Conservation (phyloP, 2,329 filamentous ascomycete genomes). For the Aspergillus sp. region DNA sequence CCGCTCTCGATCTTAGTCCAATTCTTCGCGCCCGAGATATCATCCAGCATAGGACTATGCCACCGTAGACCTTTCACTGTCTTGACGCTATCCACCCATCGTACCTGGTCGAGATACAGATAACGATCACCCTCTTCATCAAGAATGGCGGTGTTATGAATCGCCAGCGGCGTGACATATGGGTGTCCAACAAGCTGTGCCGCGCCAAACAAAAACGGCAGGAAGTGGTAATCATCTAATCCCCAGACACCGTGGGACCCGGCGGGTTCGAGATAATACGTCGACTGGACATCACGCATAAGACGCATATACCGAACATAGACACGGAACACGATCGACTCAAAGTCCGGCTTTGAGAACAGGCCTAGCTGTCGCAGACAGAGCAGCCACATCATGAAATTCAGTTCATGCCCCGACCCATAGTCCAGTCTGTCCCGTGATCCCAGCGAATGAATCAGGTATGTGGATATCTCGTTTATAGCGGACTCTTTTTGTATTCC, state of each 20-base stretch:
- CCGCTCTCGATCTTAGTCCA: constrained; percentile 93
- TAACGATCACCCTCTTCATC: constrained; percentile 84
- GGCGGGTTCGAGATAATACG: constrained; percentile 95
- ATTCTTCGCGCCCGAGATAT: constrained; percentile 84
- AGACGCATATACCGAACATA: constrained; percentile 80
- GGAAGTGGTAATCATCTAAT: constrained; percentile 93
- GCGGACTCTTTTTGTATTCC: constrained; percentile 48
- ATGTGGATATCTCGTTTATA: constrained; percentile 71
- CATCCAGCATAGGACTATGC: constrained; percentile 98
- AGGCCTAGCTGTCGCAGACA: constrained; percentile 79
- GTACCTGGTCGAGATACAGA: constrained; percentile 88
- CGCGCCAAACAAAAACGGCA: constrained; percentile 92
- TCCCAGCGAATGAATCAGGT: constrained; percentile 81
- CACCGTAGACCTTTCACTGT: constrained; percentile 90
- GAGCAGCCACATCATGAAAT: constrained; percentile 96
- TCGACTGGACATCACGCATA: constrained; percentile 84
- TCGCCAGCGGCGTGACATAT: constrained; percentile 74
- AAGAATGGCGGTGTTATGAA: constrained; percentile 83
- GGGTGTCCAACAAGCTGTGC: constrained; percentile 83
- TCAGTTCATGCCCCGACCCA: constrained; percentile 94
- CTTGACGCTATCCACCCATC: constrained; percentile 94
- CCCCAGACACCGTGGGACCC: constrained; percentile 98
- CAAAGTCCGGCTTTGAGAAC: constrained; percentile 66
- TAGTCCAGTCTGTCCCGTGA: constrained; percentile 90
- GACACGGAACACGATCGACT: constrained; percentile 70